phyloP scores from a whole-genome alignment of 345 rosid species.

The Orychophragmus violaceus region DNA sequence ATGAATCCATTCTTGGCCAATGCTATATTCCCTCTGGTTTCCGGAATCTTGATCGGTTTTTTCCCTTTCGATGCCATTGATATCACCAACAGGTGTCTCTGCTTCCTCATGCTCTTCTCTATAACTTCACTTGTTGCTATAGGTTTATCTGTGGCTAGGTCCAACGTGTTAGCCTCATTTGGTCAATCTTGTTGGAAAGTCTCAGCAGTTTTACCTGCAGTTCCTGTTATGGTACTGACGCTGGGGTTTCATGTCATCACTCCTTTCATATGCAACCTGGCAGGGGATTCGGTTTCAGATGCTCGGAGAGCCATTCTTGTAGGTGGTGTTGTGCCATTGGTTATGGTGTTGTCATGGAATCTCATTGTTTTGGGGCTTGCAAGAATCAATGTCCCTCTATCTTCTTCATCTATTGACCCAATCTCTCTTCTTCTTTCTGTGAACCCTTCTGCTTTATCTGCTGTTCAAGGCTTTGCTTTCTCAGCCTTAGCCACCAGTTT shows the following conservation, averaged over 20 bases:
- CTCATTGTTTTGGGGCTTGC: slow-evolving; percentile 84
- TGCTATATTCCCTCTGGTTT: slow-evolving; percentile 55
- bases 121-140: slow-evolving; percentile 58
- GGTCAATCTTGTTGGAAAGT: slow-evolving; percentile 54
- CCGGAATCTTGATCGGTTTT: slow-evolving; percentile 45
- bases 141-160: slow-evolving; percentile 74
- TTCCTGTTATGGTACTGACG: slow-evolving; percentile 78
- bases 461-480: slow-evolving; percentile 89
- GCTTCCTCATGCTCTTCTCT: slow-evolving; percentile 68
- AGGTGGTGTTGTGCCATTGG: slow-evolving; percentile 68
- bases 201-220: slow-evolving; percentile 63
- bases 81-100: slow-evolving; percentile 51
- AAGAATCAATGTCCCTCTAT: slow-evolving; percentile 34
- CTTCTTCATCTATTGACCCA: slow-evolving; percentile 47
- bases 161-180: slow-evolving; percentile 54
- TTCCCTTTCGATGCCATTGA: slow-evolving; percentile 72
- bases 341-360: slow-evolving; percentile 87
- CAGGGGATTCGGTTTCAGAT: slow-evolving; percentile 53
- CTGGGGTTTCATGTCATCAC: slow-evolving; percentile 92
- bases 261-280: slow-evolving; percentile 78
- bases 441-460: slow-evolving; percentile 74
- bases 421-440: slow-evolving; percentile 75
- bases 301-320: slow-evolving; percentile 71
- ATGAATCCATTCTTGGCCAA: slow-evolving; percentile 56
- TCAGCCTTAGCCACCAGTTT: slow-evolving; percentile 86